Evolutionary conservation across 164 flowering plant genomes (phyloP), one percentile per base, ranked within the genome.

Genomic region (Tinospora cordifolia): DNA sequence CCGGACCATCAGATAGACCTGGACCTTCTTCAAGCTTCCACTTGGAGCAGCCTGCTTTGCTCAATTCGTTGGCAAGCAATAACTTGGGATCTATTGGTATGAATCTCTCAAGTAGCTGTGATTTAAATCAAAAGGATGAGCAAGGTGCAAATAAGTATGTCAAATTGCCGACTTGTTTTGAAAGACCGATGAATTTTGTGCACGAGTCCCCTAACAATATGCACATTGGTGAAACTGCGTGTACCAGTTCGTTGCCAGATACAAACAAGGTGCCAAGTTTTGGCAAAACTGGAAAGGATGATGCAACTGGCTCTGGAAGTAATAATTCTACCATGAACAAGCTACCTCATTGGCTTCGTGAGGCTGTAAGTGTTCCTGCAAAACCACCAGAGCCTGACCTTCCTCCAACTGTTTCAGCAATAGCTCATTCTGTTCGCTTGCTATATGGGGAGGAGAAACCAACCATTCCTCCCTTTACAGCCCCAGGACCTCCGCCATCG

Each of bases 271-370:
- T 74, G 66, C 60, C 73, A 46, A 69, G 67, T 70, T 44, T 72
- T 70, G 69, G 74, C 69, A 66, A 72, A 57, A 64, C 77, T 27
- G 75, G 77, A 58, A 82, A 78, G 36, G 83, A 81, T 40, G 82
- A 82, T 71, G 87, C 78, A 47, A 24, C 27, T 71, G 85, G 72
- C 67, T 77, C 27, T 71, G 85, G 72, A 68, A 78, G 78, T 79
- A 77, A 21, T 54, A 54, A 79, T 75, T 79, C 87, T 63, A 76
- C 81, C 2, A 77, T 80, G 74, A 84, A 83, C 78, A 88, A 83
- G 72, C 87, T 95, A 49, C 99, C 99, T 38, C 99, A 92, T 81
- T 95, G 99, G 99, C 97, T 95, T 67, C 85, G 95, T 54, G 93
- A 95, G 75, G 99, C 94, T 68, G 99, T 91, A 25, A 81, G 69